Base-by-base conservation (phyloP, 306 rosid genomes). In the Cicer pinnatifidum region DNA sequence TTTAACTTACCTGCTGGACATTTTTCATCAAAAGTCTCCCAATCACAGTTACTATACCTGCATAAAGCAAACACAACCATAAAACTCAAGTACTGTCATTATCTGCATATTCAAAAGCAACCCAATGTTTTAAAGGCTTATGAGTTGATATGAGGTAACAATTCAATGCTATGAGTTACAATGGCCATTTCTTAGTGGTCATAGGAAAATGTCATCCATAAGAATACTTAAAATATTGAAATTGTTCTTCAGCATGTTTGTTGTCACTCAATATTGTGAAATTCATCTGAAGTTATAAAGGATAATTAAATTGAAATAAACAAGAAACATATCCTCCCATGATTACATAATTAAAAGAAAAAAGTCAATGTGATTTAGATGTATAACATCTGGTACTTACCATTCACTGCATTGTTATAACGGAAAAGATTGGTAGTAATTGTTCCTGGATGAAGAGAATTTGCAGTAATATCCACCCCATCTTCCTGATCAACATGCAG, bases 401-500 rank as follows among this genome's bases (percentile, higher is more conserved):
- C 84, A 1, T 47, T 69, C 15, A 85, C 0, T 7, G 75, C 1
- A 56, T 4, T 13, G 76, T n/a, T 75, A 47, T 85, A 46, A 28
- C 95, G 91, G 67, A 83, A 76, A 78, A 94, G 83, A 73, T 89
- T 88, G 63, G 96, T 91, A 38, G 1, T 3, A 37, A 94, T 77
- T 73, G 40, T 19, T 73, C 99, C 99, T 1, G 95, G 99, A 75
- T 91, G 97, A 85, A 94, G 91, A 63, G 96, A 87, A 84, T 91
- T 94, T 13, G 88, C 96, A 11, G 89, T 91, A 68, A 88, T 86
- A 67, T 86, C 72, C 43, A 76, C 84, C 33, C 81, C 86, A 11
- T 85, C 93, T 79, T 85, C 95, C 98, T 91, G 89, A 51, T 69
- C 78, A 84, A 65, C 82, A 84, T 71, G 64, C 23, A 75, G 67